A percentile compares a stretch with the other conserved stretches of the same genome.
phyloP scores from a whole-genome alignment of 2,329 filamentous ascomycete species.

The Colletotrichum viniferum region DNA sequence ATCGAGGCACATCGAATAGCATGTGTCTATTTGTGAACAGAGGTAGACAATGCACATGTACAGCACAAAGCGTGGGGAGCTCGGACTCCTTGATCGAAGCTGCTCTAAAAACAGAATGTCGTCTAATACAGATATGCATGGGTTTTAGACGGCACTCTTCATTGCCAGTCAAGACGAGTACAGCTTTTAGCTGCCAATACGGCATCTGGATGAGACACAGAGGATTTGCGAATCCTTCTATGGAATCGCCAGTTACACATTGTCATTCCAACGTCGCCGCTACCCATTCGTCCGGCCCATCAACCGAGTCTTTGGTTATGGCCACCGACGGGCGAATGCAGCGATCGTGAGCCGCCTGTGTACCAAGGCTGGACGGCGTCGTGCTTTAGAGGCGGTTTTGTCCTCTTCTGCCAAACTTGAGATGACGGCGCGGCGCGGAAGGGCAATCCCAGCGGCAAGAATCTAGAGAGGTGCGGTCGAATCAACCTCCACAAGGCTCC shows the following conservation, averaged over 20 bases:
- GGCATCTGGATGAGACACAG: not conserved
- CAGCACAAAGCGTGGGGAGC: not conserved
- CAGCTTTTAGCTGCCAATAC: not conserved
- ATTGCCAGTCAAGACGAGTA: not conserved
- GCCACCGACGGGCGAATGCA: conserved; percentile 1
- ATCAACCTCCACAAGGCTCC: not conserved
- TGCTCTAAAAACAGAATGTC: not conserved
- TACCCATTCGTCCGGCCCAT: not conserved
- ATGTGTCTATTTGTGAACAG: not conserved
- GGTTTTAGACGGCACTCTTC: not conserved
- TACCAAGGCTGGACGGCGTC: not conserved
- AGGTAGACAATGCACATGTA: not conserved
- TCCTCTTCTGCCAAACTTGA: not conserved
- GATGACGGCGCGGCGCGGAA: not conserved
- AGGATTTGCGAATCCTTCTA: not conserved
- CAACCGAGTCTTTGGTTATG: conserved; percentile 5
- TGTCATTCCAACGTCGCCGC: not conserved
- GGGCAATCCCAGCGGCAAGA: not conserved
- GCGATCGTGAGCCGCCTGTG: not conserved
- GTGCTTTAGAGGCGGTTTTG: not conserved
- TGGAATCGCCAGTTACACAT: not conserved
- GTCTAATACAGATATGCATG: not conserved
- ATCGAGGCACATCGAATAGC: not conserved
- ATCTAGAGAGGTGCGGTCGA: not conserved
- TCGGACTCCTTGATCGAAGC: not conserved